Evolutionary conservation across 2,329 filamentous ascomycete genomes (phyloP), one percentile per base, ranked within the genome.

Genomic region (Arthrobotrys megalospora): DNA sequence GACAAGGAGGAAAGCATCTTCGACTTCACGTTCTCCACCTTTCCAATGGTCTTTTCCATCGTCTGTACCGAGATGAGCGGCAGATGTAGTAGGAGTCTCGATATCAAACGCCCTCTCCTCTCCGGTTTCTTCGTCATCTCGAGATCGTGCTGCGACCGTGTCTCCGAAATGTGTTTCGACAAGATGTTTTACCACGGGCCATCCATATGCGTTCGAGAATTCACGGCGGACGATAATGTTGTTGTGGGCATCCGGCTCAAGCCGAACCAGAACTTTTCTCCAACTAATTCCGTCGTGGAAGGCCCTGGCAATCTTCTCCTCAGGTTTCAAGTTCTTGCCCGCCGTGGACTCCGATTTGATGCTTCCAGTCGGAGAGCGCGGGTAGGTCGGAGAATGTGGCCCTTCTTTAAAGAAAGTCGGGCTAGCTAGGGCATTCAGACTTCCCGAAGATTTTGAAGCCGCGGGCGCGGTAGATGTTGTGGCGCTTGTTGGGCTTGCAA

Each of bases 171-270:
- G 96, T 0, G 93, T 94, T 82, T 98, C 94, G 65, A 96, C 95
- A 19, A 98, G 86, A 85, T 99, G 96, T 85, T 97, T 94, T 62
- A 98, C 87, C 0, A 99, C 96, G 0, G 96, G 96, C 96, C 96
- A 99, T 1, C 96, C 96, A 82, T 97, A 97, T 0, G 96, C 96
- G 82, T 99, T 99, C 71, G 94, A 91, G 84, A 99, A 99, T 91
- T 94, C 97, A 70, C 96, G 91, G 14, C 96, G 91, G 24, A 99
- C 96, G 77, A 98, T 92, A 81, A 99, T 97, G 84, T 99, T 99
- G 85, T 99, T 99, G 86, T 99, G 96, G 0, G 96, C 96, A 84
- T 99, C 96, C 0, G 96, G 96, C 83, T 99, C 95, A 1, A 99
- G 87, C 67, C 96, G 92, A 12, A 99, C 96, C 3, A 99, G 89